phyloP scores from a whole-genome alignment of 345 rosid species.

The Corymbia maculata region DNA sequence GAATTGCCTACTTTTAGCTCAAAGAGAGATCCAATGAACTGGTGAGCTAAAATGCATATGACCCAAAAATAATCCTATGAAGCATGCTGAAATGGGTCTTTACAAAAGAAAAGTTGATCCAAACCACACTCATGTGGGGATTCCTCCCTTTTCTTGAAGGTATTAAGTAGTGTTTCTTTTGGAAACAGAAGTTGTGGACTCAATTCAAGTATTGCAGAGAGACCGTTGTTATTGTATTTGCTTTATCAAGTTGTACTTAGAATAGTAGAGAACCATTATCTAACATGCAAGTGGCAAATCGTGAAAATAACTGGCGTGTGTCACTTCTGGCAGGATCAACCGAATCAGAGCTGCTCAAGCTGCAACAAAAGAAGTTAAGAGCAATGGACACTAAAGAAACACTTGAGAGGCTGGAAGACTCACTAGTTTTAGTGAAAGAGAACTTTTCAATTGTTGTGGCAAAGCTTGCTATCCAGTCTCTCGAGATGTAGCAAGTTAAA shows the following conservation, averaged over 20 bases:
- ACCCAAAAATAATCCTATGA: not conserved
- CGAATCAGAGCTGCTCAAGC: slow-evolving; percentile 43
- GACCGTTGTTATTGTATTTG: not conserved
- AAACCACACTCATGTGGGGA: not conserved
- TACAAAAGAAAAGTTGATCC: not conserved
- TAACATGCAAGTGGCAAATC: not conserved
- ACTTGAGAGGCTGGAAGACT: slow-evolving; percentile 39
- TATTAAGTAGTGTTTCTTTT: not conserved
- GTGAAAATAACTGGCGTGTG: not conserved
- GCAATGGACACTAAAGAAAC: slow-evolving; percentile 71
- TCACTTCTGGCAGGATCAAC: slow-evolving; percentile 36
- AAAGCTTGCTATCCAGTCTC: slow-evolving; percentile 75
- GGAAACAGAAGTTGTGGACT: not conserved
- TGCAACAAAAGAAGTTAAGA: slow-evolving; percentile 45
- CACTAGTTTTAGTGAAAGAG: slow-evolving; percentile 38
- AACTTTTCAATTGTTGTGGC: slow-evolving; percentile 62
- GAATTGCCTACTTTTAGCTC: not conserved
- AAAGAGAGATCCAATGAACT: not conserved
- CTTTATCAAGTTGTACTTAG: not conserved
- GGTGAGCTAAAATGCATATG: not conserved
- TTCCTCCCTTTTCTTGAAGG: not conserved
- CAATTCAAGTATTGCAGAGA: not conserved
- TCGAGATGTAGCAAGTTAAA: slow-evolving; percentile 20
- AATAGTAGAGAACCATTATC: not conserved
- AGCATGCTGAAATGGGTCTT: not conserved